Evolutionary conservation across 192 early-diverging fungal species (phyloP), one percentile per base, ranked within the genome.

Genomic region (Radiomyces spectabilis): DNA sequence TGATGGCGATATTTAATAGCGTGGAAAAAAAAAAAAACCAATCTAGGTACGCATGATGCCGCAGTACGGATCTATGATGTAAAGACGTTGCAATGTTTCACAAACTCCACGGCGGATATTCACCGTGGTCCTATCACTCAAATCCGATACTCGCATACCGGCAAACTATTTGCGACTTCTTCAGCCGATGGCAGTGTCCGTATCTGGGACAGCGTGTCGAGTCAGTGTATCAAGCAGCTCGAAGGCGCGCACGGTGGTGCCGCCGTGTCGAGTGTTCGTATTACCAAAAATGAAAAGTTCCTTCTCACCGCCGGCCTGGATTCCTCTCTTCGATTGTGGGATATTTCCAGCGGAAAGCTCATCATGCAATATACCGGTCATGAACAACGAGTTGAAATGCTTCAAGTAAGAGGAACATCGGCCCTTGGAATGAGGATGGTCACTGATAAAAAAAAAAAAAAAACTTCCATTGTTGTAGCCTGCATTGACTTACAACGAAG

Each of bases 61-160:
- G 82, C 85, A 7, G 78, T 94, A 29, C 78, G 95, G 21, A 80
- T 95, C 26, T 93, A 83, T 61, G 92, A 92, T 66, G 85, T 93
- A 26, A 86, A 89, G 55, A 90, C 88, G 0, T 70, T 86, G 24
- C 86, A 92, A 54, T 88, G 89, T 49, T 95, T 82, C 66, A 84
- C 85, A 5, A 79, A 74, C 12, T 61, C 81, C 16, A 73, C 60
- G 12, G 44, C 72, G 0, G 74, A 84, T 25, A 30, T 53, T 1
- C 77, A 86, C 35, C 57, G 42, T 19, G 74, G 66, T 1, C 60
- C 73, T 5, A 85, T 85, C 37, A 81, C 78, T 18, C 74, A 88
- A 72, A 86, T 91, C 29, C 69, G 83, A 52, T 94, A 88, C 53
- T 73, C 90, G 0, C 53, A 71, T 15, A 79, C 75, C 6, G 94